A percentile compares a stretch with the other conserved stretches of the same genome.
These are phyloP conservation scores for Corymbia citriodora DNA, from an alignment of 441 rosid species.

Conservation along the genomic window DNA sequence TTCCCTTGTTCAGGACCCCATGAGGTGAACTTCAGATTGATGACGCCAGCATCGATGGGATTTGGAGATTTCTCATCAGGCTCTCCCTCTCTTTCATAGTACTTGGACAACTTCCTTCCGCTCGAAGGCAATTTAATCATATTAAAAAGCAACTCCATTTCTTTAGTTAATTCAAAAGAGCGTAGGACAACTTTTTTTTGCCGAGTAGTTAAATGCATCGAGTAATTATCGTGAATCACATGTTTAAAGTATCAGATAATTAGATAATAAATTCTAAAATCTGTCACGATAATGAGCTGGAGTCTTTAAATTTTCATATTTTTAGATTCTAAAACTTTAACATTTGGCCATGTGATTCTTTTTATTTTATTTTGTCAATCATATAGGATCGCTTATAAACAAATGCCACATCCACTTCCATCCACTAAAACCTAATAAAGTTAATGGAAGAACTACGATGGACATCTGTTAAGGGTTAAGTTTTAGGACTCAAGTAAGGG, in stretches of 20 bases:
- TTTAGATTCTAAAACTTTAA: background rate
- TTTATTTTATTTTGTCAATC: background rate
- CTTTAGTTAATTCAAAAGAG: background rate
- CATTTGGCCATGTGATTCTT: background rate
- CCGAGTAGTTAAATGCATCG: background rate
- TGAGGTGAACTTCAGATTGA: background rate
- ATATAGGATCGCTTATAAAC: background rate
- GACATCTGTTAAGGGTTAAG: background rate
- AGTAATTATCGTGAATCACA: background rate
- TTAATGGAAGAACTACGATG: no score
- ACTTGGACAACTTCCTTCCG: background rate
- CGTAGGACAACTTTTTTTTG: no score
- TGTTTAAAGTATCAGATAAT: background rate
- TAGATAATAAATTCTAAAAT: background rate
- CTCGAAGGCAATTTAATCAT: background rate
- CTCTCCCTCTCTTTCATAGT: background rate
- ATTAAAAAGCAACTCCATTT: background rate
- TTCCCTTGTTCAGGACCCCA: background rate
- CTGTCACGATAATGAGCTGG: background rate
- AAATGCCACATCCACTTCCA: background rate
- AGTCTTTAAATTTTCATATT: background rate
- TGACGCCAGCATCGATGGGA: background rate
- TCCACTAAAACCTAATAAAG: background rate
- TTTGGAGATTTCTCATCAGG: background rate
- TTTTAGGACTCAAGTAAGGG: background rate